phyloP scores from a whole-genome alignment of 192 early-diverging fungal genomes.

The Entomortierella chlamydospora region DNA sequence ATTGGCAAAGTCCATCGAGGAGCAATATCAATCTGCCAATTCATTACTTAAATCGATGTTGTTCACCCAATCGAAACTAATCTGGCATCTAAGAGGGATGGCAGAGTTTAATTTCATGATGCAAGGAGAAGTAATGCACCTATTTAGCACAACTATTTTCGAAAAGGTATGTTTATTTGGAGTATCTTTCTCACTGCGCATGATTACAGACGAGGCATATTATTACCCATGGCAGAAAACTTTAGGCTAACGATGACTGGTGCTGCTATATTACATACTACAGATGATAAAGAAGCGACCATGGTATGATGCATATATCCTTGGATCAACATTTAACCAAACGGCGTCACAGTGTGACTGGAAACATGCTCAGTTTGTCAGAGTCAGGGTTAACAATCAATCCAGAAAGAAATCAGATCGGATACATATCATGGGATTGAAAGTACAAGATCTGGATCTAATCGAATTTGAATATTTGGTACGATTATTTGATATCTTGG shows the following conservation, averaged over 20 bases:
- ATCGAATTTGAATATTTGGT: constrained; percentile 51
- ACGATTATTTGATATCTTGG: background rate
- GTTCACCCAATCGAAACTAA: constrained; percentile 9
- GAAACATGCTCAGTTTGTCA: constrained; percentile 34
- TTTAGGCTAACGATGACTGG: too few relatives aligned
- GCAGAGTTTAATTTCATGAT: constrained; percentile 51
- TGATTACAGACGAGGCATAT: too few relatives aligned
- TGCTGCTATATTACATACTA: too few relatives aligned
- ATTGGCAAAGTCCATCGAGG: constrained; percentile 19
- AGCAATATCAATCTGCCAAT: constrained; percentile 24
- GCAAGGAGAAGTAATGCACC: constrained; percentile 43
- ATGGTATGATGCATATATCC: constrained; percentile 40
- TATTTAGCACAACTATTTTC: constrained; percentile 21
- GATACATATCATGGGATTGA: constrained; percentile 2
- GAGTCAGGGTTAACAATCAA: constrained; percentile 10
- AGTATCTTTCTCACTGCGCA: too few relatives aligned
- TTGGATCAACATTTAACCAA: constrained; percentile 31
- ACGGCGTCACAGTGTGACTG: constrained; percentile 21
- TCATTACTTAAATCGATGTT: constrained; percentile 30
- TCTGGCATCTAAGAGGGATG: constrained; percentile 48
- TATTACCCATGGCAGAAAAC: too few relatives aligned
- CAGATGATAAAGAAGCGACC: constrained; percentile 28
- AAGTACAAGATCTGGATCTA: constrained; percentile 10
- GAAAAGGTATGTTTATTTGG: constrained; percentile 21
- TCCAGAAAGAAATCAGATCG: background rate